phyloP scores from a whole-genome alignment of 1,284 basidiomycete genomes.

The Apiotrichum mycotoxinovorans region DNA sequence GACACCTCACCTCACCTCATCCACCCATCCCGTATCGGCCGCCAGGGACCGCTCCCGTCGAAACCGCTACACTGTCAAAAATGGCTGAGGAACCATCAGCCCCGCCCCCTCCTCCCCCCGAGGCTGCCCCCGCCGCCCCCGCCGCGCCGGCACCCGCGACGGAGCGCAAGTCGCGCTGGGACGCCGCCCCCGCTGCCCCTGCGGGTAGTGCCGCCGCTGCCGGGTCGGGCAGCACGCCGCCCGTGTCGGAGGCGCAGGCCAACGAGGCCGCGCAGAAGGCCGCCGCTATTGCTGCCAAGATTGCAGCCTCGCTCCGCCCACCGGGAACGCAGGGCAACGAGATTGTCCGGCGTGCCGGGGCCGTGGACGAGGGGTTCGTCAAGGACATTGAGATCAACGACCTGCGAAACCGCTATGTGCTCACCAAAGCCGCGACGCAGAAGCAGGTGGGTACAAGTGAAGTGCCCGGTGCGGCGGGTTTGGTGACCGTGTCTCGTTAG shows the following conservation, averaged over 20 bases:
- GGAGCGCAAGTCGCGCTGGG: slow-evolving; percentile 23
- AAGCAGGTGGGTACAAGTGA: slow-evolving; percentile 71
- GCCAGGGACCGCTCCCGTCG: too few species aligned
- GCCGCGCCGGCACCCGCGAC: not conserved
- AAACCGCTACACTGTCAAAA: not conserved
- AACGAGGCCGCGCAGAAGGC: slow-evolving; percentile 65
- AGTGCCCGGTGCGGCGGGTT: not conserved
- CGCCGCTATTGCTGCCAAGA: slow-evolving; percentile 77
- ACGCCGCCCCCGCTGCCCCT: slow-evolving; percentile 43
- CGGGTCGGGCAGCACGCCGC: slow-evolving; percentile 23
- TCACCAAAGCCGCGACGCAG: slow-evolving; percentile 92
- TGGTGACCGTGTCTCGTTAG: too few species aligned
- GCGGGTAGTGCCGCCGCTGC: slow-evolving; percentile 55
- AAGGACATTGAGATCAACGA: slow-evolving; percentile 98
- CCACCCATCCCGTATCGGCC: slow-evolving; percentile 2
- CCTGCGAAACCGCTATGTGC: slow-evolving; percentile 86
- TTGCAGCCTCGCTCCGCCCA: slow-evolving; percentile 69
- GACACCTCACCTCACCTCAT: slow-evolving; percentile 1
- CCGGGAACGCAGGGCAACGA: slow-evolving; percentile 48
- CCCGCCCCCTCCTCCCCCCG: not conserved
- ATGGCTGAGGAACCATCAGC: not conserved
- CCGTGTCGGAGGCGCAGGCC: slow-evolving; percentile 48
- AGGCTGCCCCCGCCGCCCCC: not conserved
- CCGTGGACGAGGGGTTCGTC: slow-evolving; percentile 76
- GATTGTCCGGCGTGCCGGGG: slow-evolving; percentile 57